Evolutionary conservation across 75 land plant species (phyloP), one percentile per base, ranked within the genome.

Genomic region (Adiantum capillusveneris): DNA sequence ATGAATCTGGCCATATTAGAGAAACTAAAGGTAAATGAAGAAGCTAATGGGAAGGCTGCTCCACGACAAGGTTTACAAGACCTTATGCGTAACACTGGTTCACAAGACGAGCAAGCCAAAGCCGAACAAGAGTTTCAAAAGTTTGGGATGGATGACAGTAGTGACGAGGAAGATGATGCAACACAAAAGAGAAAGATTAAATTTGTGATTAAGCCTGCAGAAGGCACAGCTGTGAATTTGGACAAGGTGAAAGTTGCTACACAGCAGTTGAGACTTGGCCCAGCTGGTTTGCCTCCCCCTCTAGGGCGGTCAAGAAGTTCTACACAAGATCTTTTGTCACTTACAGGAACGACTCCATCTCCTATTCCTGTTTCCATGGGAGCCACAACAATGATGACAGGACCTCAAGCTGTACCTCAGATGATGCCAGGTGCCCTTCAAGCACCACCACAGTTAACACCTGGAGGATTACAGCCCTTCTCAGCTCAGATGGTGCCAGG

Each of bases 61-160:
- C 70, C 79, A 22, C 22, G 60, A 28, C 59, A 53, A 60, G 79
- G 76, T 61, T 65, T 76, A 48, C 74, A 70, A 42, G 64, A 64
- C 63, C 75, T 83, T 11, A 25, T 53, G 9, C 66, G 53, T 31
- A 72, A 63, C 39, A 25, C 71, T 58, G 61, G 72, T 63, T 53
- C 58, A 53, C 18, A 26, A 14, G 96, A 95, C 75, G 75, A 79
- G 59, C 99, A 95, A 65, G 81, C 84, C 34, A 91, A 80, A 65
- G 88, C 99, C 49, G 91, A 63, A 50, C 85, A 86, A 66, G 99
- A 95, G 59, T 95, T 90, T 53, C 80, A 90, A 81, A 95, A 83
- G 48, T 80, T 79, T 63, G 65, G 37, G 25, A 76, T 57, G 44
- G 86, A 78, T 75, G 83, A 68, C 75, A 85, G 94, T 64, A 95